phyloP scores from a whole-genome alignment of 768 basidiomycete species.

The Termitomyces sp. region DNA sequence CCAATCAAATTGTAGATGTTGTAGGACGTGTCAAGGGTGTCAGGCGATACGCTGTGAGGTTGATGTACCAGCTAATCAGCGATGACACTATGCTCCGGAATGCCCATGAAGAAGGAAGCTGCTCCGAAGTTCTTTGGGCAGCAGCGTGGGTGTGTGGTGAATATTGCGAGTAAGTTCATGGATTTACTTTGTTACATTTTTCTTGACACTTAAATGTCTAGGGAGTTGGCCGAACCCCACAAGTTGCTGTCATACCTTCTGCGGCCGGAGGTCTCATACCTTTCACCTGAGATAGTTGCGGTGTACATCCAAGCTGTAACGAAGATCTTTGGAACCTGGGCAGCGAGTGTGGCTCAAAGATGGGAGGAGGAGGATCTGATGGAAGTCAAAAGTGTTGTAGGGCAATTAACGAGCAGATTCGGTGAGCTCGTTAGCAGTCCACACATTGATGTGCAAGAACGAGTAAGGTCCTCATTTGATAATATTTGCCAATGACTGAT shows the following conservation, averaged over 20 bases:
- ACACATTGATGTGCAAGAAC: conserved; percentile 89
- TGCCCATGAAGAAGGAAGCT: conserved; percentile 64
- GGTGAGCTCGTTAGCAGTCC: conserved; percentile 50
- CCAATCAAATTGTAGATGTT: conserved; percentile 83
- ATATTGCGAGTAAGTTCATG: conserved; percentile 68
- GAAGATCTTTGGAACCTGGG: conserved; percentile 88
- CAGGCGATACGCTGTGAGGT: conserved; percentile 72
- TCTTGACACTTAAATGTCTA: conserved; percentile 21
- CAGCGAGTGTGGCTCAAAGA: conserved; percentile 61
- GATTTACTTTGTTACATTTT: background rate
- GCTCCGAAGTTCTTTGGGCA: conserved; percentile 85
- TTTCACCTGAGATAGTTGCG: conserved; percentile 61
- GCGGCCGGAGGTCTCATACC: conserved; percentile 47
- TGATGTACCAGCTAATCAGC: conserved; percentile 75
- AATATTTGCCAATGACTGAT: conserved; percentile 5
- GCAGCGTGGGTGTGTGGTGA: conserved; percentile 98
- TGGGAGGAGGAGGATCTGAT: conserved; percentile 74
- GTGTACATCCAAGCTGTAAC: conserved; percentile 78
- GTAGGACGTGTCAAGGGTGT: conserved; percentile 74
- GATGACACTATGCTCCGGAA: conserved; percentile 72
- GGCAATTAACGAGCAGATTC: conserved; percentile 54
- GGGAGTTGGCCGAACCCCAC: conserved; percentile 75
- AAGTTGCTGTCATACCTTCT: conserved; percentile 68
- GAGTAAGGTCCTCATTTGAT: conserved; percentile 39
- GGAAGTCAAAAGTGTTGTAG: conserved; percentile 59